Evolutionary conservation across 306 rosid species (phyloP).

Genomic region (Cucumis cinereus): DNA sequence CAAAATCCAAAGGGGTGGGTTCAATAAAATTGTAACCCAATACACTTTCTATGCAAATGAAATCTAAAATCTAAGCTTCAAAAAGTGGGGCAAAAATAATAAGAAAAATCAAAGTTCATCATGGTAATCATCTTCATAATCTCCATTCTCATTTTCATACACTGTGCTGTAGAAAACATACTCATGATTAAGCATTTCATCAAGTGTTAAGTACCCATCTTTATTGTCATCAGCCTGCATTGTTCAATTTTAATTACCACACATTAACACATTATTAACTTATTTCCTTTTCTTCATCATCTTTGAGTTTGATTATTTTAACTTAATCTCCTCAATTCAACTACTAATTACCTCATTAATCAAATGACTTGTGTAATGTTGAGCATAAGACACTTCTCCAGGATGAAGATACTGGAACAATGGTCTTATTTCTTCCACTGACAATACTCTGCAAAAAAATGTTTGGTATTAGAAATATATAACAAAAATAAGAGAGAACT

Average conservation of each 20-base stretch:
- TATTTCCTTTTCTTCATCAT: too few species aligned
- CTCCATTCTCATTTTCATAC: conserved; percentile 1
- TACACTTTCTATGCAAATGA: neutral
- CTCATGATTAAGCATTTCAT: conserved; percentile 65
- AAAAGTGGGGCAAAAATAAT: too few species aligned
- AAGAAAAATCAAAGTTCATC: conserved; percentile 20
- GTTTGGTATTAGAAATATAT: neutral
- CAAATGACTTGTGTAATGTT: conserved; percentile 39
- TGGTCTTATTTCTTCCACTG: conserved; percentile 54
- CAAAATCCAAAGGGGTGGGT: neutral
- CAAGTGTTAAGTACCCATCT: conserved; percentile 37
- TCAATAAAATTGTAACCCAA: neutral
- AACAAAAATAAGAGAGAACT: neutral
- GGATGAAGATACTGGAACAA: conserved; percentile 44
- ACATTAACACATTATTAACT: neutral
- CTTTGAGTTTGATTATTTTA: too few species aligned
- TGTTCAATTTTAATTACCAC: neutral
- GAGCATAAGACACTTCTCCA: conserved; percentile 59
- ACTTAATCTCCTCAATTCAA: neutral
- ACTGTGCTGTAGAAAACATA: conserved; percentile 29
- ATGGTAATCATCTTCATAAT: conserved; percentile 12
- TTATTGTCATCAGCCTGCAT: conserved; percentile 61
- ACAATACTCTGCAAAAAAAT: conserved; percentile 27
- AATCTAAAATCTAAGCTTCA: neutral
- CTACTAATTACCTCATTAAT: conserved; percentile 39